A percentile compares a stretch with the other conserved stretches of the same genome.
These are phyloP conservation scores for Tuber calosporum DNA, from an alignment of 495 filamentous ascomycete species.

Conservation along the genomic window DNA sequence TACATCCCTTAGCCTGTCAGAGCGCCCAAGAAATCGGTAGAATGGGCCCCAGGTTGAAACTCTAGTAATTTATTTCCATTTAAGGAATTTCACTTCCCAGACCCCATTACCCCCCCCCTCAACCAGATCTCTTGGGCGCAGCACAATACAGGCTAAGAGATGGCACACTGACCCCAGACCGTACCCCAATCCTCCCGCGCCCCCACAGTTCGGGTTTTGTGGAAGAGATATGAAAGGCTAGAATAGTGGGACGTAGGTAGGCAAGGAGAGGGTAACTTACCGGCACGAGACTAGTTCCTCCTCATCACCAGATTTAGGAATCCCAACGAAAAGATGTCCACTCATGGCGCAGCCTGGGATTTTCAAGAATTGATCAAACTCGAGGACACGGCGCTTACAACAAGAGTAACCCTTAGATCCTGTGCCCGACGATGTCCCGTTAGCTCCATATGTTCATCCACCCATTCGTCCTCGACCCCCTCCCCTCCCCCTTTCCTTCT, in stretches of 20 bases:
- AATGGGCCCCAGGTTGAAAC: no score
- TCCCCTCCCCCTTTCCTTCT: not conserved
- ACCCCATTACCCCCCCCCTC: no score
- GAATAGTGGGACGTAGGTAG: not conserved
- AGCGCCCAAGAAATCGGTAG: no score
- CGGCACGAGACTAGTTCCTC: slow-evolving; percentile 49
- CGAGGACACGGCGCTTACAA: slow-evolving; percentile 88
- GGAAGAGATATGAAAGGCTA: not conserved
- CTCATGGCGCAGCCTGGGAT: slow-evolving; percentile 82
- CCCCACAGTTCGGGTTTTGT: not conserved
- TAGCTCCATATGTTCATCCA: not conserved
- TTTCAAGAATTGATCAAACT: slow-evolving; percentile 97
- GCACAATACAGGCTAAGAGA: no score
- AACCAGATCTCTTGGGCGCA: no score
- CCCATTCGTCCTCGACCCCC: not conserved
- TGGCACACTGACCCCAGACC: slow-evolving; percentile 6
- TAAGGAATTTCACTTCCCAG: no score
- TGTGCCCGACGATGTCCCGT: slow-evolving; percentile 3
- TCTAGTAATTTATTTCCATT: no score
- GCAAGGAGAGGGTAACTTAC: slow-evolving; percentile 11
- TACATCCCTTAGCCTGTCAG: not conserved
- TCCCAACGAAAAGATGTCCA: slow-evolving; percentile 79
- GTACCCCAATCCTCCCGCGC: not conserved
- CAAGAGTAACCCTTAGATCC: slow-evolving; percentile 81
- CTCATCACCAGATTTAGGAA: slow-evolving; percentile 56